Base-by-base conservation (phyloP, 2,329 filamentous ascomycete genomes). In the Corynespora cassiicola region DNA sequence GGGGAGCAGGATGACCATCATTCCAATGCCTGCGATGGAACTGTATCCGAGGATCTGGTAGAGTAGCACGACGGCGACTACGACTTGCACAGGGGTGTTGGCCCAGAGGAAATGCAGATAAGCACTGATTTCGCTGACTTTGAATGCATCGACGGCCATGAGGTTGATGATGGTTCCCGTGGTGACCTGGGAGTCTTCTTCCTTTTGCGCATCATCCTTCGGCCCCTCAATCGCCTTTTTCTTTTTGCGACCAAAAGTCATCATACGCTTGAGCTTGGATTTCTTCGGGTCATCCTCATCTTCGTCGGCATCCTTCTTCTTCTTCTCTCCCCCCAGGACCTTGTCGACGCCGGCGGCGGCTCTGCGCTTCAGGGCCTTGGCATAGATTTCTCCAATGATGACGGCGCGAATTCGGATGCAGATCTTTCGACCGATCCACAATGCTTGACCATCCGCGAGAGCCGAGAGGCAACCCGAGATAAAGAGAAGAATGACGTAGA, bases 81-180 rank as follows among this genome's bases (percentile, higher is more conserved):
- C 72, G 24, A 99, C 80, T 70, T 97, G 91, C 0, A 94, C 88
- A 0, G 94, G 94, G 2, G 92, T 91, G 45, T 87, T 85, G 0
- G 91, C 92, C 76, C 92, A 87, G n/a, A 99, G 76, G 69, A 95
- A 99, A 70, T 99, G 94, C 20, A 99, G 75, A 65, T 99, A 99
- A 0, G 92, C 88, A 23, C 90, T 94, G 42, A 96, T 86, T 65
- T 99, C 94, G 47, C 89, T 88, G 38, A 99, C 90, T 73, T 99
- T 99, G 82, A 97, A 97, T 31, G 92, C 96, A 74, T 99, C 95
- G 25, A 99, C 95, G 8, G 94, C 95, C 94, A 99, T 99, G 52
- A 99, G 77, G 68, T 97, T 99, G 75, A 99, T 99, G 60, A 99
- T 96, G n/a, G 94, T 95, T 47, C 95, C 94, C 33, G 95, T 79